phyloP scores from a whole-genome alignment of 441 rosid species.

The Pelargonium citronellum region DNA sequence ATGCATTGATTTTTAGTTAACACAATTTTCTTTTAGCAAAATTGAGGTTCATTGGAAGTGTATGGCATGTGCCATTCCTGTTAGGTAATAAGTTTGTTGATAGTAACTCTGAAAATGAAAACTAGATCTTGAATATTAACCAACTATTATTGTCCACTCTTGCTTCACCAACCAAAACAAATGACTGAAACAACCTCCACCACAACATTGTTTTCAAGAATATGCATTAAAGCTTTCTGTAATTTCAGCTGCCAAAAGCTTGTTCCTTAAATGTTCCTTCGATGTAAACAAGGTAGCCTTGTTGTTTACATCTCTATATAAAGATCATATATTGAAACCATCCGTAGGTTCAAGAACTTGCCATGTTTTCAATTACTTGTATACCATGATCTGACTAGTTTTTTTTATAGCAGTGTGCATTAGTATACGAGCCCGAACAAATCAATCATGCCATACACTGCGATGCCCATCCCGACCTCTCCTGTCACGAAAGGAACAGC shows the following conservation, averaged over 20 bases:
- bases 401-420: no score
- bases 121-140: no score
- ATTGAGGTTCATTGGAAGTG: no score
- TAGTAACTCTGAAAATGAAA: no score
- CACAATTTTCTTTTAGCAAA: no score
- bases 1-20: no score
- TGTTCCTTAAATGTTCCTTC: background rate
- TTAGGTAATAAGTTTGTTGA: no score
- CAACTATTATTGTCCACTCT: no score
- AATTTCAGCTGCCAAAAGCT: background rate
- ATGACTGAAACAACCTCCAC: background rate
- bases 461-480: background rate
- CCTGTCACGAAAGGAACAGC: background rate
- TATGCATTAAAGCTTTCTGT: background rate
- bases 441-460: background rate
- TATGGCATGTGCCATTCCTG: no score
- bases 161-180: background rate
- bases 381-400: background rate
- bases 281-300: background rate
- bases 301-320: slow-evolving; percentile 1
- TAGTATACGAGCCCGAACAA: background rate
- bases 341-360: background rate
- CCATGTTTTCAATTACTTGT: no score
- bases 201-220: background rate
- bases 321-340: background rate